phyloP scores from a whole-genome alignment of 2,329 filamentous ascomycete species.

The Ascochyta rabiei region DNA sequence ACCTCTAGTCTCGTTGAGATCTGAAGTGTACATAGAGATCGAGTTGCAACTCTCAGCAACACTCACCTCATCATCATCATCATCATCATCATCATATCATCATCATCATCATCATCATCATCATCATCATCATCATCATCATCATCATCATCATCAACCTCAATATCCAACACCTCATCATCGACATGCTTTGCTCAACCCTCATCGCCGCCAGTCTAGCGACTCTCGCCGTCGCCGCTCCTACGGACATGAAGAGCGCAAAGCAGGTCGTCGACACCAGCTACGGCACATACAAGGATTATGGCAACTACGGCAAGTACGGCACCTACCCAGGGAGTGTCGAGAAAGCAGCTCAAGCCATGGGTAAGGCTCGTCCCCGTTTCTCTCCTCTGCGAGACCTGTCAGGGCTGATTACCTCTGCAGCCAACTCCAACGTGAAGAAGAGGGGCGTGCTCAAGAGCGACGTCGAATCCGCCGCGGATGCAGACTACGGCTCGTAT shows the following conservation, averaged over 20 bases:
- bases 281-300: conserved; percentile 4
- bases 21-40: neutral
- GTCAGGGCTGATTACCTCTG: neutral
- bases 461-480: neutral
- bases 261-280: conserved; percentile 7
- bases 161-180: neutral
- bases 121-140: too few relatives aligned
- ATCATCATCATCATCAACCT: too few relatives aligned
- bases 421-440: conserved; percentile 5
- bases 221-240: conserved; percentile 16
- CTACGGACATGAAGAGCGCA: conserved; percentile 8
- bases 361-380: neutral
- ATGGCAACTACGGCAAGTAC: neutral
- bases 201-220: conserved; percentile 20
- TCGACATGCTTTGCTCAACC: conserved; percentile 24
- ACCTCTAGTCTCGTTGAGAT: neutral
- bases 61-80: neutral
- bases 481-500: conserved; percentile 13
- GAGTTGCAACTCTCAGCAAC: neutral
- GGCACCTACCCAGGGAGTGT: neutral
- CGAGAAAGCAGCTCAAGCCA: conserved; percentile 2
- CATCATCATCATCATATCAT: too few relatives aligned
- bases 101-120: too few relatives aligned
- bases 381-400: too few relatives aligned
- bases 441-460: neutral